Base-by-base conservation (phyloP, 129 eudicot species). In the Escallonia rubra region DNA sequence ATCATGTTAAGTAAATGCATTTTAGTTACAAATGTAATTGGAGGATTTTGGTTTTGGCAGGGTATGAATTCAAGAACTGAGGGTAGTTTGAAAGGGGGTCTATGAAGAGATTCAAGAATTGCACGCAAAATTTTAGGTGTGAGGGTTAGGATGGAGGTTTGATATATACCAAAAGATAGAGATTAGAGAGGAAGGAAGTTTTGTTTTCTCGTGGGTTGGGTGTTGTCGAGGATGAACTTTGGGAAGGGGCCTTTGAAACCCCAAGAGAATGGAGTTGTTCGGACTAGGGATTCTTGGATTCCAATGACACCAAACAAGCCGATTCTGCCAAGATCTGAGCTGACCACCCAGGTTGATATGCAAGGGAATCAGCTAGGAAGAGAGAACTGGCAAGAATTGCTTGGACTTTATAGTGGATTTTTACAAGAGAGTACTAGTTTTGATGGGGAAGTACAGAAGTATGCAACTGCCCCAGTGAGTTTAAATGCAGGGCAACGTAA, bases 371-470 rank as follows among this genome's bases (percentile, higher is more conserved):
- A 72, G 59, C 8, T 56, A 8, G 80, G 52, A 50, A 49, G 43
- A 34, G 82, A 70, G 48, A 76, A 77, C 38, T 83, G 90, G 90
- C 65, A 71, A 48, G 95, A 87, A 11, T 70, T 83, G 79, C 41
- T 87, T 8, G 95, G 86, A 15, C 57, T 83, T 43, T 87, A 83
- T 69, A 72, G 74, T 8, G 78, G 63, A 8, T 34, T 83, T 51
- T 76, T 87, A 71, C 73, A 71, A 58, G 70, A 73, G 59, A 23
- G 34, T 23, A 23, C 34, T 23, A 23, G 34, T 61, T 45, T 65
- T 12, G 73, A 59, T 59, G 70, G 39, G 39, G 78, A 65, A 50
- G 74, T 57, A 60, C 82, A 83, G 69, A 66, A 56, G 45, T 68
- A 41, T 43, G 43, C 41, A 69, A 65, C 45, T 39, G 38, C 14